Conservation (phyloP, 305 asterid genomes). For the Fraxinus angustifolia region DNA sequence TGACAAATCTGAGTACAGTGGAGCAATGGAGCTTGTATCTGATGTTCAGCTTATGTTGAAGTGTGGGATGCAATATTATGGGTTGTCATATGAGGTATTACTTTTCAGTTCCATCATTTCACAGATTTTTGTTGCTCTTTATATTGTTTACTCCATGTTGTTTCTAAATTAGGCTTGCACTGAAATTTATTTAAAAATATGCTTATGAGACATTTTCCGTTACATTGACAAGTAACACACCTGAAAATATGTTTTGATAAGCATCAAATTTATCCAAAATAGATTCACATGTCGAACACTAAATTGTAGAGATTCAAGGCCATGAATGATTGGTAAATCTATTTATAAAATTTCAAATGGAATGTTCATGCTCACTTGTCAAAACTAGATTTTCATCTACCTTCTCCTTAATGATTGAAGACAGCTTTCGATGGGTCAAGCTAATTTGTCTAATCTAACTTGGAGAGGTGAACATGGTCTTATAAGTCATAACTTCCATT, state of each 20-base stretch:
- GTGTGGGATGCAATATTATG: conserved; percentile 66
- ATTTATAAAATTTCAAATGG: neutral
- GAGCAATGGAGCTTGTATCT: conserved; percentile 71
- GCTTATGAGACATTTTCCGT: neutral
- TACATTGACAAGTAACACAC: neutral
- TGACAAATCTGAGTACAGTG: conserved; percentile 64
- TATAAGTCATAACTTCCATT: neutral
- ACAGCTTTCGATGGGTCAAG: neutral
- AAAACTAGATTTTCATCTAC: neutral
- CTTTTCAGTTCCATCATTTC: neutral
- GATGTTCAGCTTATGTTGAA: conserved; percentile 89
- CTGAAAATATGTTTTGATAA: neutral
- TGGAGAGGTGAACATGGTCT: neutral
- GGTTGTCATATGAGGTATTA: conserved; percentile 72
- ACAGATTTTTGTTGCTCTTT: neutral
- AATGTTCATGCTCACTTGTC: neutral
- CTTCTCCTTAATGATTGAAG: neutral
- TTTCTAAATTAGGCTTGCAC: neutral
- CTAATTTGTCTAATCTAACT: neutral
- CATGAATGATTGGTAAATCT: neutral
- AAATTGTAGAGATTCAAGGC: neutral
- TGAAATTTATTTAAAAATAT: neutral
- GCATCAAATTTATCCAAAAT: neutral
- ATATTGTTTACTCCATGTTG: neutral
- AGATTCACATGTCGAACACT: neutral